Evolutionary conservation across 768 basidiomycete genomes (phyloP).

Genomic region (Lactifluus echinatus): DNA sequence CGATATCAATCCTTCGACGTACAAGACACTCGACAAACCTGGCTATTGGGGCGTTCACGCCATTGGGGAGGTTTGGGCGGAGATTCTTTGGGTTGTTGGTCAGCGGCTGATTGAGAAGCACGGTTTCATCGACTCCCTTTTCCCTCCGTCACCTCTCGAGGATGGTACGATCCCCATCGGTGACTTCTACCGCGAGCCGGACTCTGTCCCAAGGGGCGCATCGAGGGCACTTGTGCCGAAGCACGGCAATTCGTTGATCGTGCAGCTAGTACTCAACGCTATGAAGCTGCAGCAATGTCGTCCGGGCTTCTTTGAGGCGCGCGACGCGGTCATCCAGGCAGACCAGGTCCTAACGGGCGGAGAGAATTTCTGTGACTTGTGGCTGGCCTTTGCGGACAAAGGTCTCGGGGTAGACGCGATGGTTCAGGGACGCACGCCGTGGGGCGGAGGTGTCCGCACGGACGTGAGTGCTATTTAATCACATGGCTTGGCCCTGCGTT

Average conservation of each 20-base stretch:
- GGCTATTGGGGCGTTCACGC: constrained; percentile 93
- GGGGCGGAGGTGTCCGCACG: constrained; percentile 84
- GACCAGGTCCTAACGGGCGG: constrained; percentile 86
- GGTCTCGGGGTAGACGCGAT: constrained; percentile 75
- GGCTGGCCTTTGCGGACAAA: constrained; percentile 74
- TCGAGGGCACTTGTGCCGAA: constrained; percentile 67
- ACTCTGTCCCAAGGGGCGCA: constrained; percentile 31
- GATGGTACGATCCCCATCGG: constrained; percentile 57
- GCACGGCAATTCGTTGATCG: constrained; percentile 81
- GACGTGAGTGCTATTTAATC: constrained; percentile 36
- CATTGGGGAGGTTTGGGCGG: constrained; percentile 93
- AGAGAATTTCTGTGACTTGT: constrained; percentile 84
- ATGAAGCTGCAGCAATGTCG: constrained; percentile 96
- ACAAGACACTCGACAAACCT: constrained; percentile 89
- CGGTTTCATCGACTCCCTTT: constrained; percentile 69
- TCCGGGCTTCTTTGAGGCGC: constrained; percentile 84
- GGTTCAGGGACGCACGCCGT: constrained; percentile 72
- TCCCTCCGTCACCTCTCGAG: constrained; percentile 64
- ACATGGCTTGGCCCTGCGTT: background rate
- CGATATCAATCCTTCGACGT: constrained; percentile 79
- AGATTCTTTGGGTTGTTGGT: constrained; percentile 77
- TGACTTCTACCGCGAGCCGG: constrained; percentile 61
- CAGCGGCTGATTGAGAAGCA: constrained; percentile 72
- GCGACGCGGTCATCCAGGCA: constrained; percentile 85
- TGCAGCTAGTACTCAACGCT: constrained; percentile 78